These are phyloP conservation scores for Phellopilus nigrolimitatus DNA, from an alignment of 1,284 basidiomycete species.

Conservation along the genomic window DNA sequence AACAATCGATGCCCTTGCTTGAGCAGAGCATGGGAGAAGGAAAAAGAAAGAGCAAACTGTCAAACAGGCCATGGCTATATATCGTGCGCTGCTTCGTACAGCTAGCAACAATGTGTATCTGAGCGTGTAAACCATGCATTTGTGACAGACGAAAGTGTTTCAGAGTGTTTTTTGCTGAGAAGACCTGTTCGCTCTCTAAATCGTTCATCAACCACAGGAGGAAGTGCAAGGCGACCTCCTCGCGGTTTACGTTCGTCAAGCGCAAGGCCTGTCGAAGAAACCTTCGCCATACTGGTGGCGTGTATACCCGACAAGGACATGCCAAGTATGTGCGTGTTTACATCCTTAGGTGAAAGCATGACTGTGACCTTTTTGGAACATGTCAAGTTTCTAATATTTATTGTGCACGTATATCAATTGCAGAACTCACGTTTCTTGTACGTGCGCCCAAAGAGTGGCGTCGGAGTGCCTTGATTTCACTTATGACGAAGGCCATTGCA, in stretches of 20 bases:
- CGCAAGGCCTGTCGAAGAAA: constrained; percentile 6
- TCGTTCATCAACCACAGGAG: constrained; percentile 2
- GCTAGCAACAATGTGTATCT: constrained; percentile 8
- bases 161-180: background rate
- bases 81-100: background rate
- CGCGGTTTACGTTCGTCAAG: constrained; percentile 14
- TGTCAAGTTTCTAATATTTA: too few relatives aligned
- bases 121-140: constrained; percentile 14
- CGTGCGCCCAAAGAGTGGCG: too few relatives aligned
- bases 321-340: too few relatives aligned
- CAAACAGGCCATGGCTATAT: constrained; percentile 2
- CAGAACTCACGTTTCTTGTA: too few relatives aligned
- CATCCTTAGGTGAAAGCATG: too few relatives aligned
- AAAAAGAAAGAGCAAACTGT: background rate
- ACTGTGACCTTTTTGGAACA: too few relatives aligned
- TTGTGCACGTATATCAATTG: too few relatives aligned
- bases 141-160: constrained; percentile 11
- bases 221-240: constrained; percentile 9
- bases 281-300: background rate
- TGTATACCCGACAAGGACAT: background rate
- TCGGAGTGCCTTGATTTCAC: too few relatives aligned
- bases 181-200: background rate
- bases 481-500: too few relatives aligned
- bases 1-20: background rate
- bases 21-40: background rate